These are phyloP conservation scores for Xylaria sp. DNA, from an alignment of 495 filamentous ascomycete genomes.

Conservation along the genomic window DNA sequence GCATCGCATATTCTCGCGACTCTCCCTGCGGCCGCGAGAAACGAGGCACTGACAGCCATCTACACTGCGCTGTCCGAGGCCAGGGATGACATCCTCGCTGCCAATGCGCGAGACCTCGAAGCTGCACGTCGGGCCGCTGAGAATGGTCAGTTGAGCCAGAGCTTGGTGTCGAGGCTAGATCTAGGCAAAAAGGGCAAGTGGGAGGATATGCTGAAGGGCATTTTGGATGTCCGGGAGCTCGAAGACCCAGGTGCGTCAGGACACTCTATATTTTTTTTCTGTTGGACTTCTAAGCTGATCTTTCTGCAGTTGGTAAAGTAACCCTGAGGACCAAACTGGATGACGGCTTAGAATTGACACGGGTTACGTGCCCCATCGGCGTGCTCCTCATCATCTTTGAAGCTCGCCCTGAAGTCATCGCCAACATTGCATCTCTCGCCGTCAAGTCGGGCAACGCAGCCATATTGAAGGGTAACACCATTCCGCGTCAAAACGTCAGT, in stretches of 20 bases:
- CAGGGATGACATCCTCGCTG: constrained; percentile 77
- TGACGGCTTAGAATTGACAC: constrained; percentile 81
- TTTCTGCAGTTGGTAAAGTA: constrained; percentile 75
- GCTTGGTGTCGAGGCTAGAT: constrained; percentile 90
- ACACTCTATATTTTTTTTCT: too few relatives aligned
- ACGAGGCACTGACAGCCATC: constrained; percentile 83
- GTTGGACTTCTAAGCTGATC: constrained; percentile 8
- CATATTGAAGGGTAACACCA: constrained; percentile 79
- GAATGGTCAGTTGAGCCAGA: constrained; percentile 77
- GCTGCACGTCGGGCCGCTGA: constrained; percentile 73
- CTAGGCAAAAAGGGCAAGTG: constrained; percentile 86
- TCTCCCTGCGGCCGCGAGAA: constrained; percentile 69
- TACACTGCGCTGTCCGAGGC: constrained; percentile 72
- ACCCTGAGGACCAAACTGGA: constrained; percentile 87
- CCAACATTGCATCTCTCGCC: constrained; percentile 95
- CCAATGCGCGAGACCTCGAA: constrained; percentile 83
- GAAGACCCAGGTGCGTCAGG: constrained; percentile 79
- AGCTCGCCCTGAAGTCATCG: constrained; percentile 96
- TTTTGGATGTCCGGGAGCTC: constrained; percentile 84
- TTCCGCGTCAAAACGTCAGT: background rate
- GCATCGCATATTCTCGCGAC: constrained; percentile 74
- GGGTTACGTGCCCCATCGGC: constrained; percentile 91
- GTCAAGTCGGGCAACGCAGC: constrained; percentile 98
- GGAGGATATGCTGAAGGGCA: constrained; percentile 97
- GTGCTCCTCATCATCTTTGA: constrained; percentile 98